These are phyloP conservation scores for Verticillium klebahnii DNA, from an alignment of 2,329 filamentous ascomycete species.

Conservation along the genomic window DNA sequence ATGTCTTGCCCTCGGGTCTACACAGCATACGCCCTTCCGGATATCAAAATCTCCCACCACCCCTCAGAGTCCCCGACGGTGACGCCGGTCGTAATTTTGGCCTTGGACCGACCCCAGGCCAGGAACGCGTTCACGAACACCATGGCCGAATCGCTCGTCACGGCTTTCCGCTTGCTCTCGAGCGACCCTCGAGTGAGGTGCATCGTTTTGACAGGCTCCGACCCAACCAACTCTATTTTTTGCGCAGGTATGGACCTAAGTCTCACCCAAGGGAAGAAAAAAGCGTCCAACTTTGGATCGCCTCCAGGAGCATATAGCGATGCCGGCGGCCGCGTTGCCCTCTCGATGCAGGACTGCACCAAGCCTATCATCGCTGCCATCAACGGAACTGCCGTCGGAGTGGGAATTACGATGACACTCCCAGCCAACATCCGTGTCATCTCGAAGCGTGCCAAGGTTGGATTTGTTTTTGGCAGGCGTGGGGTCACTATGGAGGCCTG, in stretches of 20 bases:
- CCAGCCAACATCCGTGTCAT: conserved; percentile 49
- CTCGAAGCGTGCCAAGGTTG: conserved; percentile 58
- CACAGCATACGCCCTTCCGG: conserved; percentile 32
- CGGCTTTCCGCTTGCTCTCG: conserved; percentile 46
- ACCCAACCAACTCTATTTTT: conserved; percentile 44
- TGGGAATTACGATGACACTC: conserved; percentile 59
- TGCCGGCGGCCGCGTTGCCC: conserved; percentile 47
- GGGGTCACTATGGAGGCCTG: conserved; percentile 70
- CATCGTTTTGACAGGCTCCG: conserved; percentile 50
- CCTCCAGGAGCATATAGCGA: conserved; percentile 32
- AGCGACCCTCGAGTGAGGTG: conserved; percentile 48
- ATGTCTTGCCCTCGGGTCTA: conserved; percentile 29
- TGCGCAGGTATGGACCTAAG: conserved; percentile 54
- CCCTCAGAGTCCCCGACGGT: conserved; percentile 44
- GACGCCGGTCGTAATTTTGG: conserved; percentile 59
- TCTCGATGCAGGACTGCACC: conserved; percentile 51
- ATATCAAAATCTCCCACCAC: conserved; percentile 44
- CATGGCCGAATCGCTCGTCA: conserved; percentile 59
- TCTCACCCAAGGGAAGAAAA: conserved; percentile 1
- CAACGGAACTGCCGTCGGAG: conserved; percentile 56
- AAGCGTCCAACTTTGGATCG: conserved; percentile 11
- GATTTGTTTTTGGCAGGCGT: conserved; percentile 68
- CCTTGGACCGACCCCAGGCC: conserved; percentile 58
- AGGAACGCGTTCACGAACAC: conserved; percentile 65
- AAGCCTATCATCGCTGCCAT: conserved; percentile 57